Percentiles rank a stretch among this genome's conserved stretches.
Conservation (phyloP, 805 yeast species). For the Zygosaccharomyces rouxii region DNA sequence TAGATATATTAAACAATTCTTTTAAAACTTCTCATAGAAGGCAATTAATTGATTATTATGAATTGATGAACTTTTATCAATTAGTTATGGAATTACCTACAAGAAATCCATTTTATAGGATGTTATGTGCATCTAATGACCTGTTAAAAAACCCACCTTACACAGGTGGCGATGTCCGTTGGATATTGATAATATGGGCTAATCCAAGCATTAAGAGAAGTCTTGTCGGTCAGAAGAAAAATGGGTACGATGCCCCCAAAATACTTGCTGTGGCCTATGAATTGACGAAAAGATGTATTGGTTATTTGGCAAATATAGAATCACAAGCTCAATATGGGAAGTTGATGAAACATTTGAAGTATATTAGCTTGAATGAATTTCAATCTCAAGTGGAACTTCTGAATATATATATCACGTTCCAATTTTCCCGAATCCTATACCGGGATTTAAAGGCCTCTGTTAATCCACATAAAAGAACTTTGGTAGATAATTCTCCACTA, state of each 20-base stretch:
- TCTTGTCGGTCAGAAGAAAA: conserved; percentile 31
- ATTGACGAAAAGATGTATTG: conserved; percentile 62
- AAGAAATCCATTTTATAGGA: conserved; percentile 51
- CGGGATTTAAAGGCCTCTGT: conserved; percentile 5
- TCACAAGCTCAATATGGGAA: conserved; percentile 4
- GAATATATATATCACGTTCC: conserved; percentile 75
- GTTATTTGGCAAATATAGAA: conserved; percentile 50
- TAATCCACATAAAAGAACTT: neutral
- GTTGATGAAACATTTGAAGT: conserved; percentile 15
- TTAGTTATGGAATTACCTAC: conserved; percentile 52
- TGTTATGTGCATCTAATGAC: conserved; percentile 49
- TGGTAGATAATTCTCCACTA: neutral
- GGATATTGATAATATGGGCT: conserved; percentile 64
- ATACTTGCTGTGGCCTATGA: conserved; percentile 60
- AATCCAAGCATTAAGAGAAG: conserved; percentile 58
- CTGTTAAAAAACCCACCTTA: conserved; percentile 49
- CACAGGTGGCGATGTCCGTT: conserved; percentile 38
- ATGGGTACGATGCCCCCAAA: conserved; percentile 43
- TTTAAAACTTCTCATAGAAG: conserved; percentile 38
- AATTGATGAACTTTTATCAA: conserved; percentile 44
- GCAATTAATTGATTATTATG: conserved; percentile 43
- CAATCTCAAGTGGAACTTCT: conserved; percentile 55
- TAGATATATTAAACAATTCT: conserved; percentile 48
- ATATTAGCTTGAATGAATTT: conserved; percentile 40
- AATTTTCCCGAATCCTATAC: conserved; percentile 49